Evolutionary conservation across 1,284 basidiomycete genomes (phyloP), one percentile per base, ranked within the genome.

Genomic region (Trametes pubescens): DNA sequence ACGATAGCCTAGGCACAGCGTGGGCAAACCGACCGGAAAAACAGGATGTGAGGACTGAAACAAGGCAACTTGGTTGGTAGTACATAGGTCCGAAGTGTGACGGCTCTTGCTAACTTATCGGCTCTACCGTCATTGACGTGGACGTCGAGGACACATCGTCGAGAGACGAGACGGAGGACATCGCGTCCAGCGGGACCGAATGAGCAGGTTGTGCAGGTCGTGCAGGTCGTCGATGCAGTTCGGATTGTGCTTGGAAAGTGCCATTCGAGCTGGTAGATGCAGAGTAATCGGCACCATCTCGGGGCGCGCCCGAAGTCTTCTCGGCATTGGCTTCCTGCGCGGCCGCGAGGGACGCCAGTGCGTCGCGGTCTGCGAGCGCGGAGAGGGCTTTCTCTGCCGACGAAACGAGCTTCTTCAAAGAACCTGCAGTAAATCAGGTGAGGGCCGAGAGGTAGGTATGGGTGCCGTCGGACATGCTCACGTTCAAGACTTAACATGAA

Each of bases 401-500:
- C 26, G 77, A 76, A 4, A 82, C 77, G 67, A 84, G 77, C 56
- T 74, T 77, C 43, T 74, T 75, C n/a, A 82, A 64, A 0, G 79
- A 78, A 56, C 78, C 82, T 84, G 13, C 13, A 14, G 18, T 4
- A 16, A 29, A 10, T 14, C n/a, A 16, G 6, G 52, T 24, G 21
- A 4, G 38, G 24, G 7, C 47, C 11, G n/a, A 47, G 22, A 8
- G 48, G 16, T 4, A 38, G 8, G 16, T n/a, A 18, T 13, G 24
- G 10, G 3, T 1, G 7, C 48, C 8, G 9, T 1, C 2, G 0
- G 13, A 48, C 1, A 9, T 29, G 76, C 82, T 74, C 61, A 86
- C 86, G 80, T 72, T 87, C 86, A 24, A 88, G 79, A 51, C 81
- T 83, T 38, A 88, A 74, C 65, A 82, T 76, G 70, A 86, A 80